A percentile compares a stretch with the other conserved stretches of the same genome.
phyloP scores from a whole-genome alignment of 2,329 filamentous ascomycete species.

The Thielaviopsis populi region DNA sequence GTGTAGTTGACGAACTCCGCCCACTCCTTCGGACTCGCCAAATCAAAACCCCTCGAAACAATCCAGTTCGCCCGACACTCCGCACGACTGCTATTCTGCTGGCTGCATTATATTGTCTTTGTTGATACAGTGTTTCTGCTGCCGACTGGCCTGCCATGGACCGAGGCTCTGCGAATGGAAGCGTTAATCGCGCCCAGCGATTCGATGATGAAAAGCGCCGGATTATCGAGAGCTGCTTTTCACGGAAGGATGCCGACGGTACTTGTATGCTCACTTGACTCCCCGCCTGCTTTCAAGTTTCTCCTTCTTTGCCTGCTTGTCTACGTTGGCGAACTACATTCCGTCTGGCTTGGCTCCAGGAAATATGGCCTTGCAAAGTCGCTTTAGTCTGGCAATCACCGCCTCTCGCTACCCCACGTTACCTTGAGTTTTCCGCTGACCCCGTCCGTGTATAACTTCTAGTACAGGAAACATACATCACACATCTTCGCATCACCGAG shows the following conservation, averaged over 20 bases:
- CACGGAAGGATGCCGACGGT: slow-evolving; percentile 74
- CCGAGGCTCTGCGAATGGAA: not conserved
- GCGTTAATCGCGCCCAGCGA: slow-evolving; percentile 46
- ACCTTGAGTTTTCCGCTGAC: slow-evolving; percentile 16
- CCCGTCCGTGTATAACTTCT: slow-evolving; percentile 14
- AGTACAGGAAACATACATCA: slow-evolving; percentile 93
- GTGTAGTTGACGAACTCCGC: not conserved
- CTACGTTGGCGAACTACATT: not conserved
- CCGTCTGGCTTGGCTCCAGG: not conserved
- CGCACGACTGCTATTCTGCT: not conserved
- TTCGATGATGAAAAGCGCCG: slow-evolving; percentile 95
- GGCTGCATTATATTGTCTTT: not conserved
- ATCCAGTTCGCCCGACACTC: not conserved
- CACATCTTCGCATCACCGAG: slow-evolving; percentile 83
- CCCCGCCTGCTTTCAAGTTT: not conserved
- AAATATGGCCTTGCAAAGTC: not conserved
- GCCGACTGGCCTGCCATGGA: not conserved
- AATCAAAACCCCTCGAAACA: not conserved
- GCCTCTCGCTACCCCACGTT: slow-evolving; percentile 8
- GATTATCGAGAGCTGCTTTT: slow-evolving; percentile 90
- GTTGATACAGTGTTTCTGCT: not conserved
- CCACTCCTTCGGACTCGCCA: not conserved
- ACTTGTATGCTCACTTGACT: slow-evolving; percentile 44
- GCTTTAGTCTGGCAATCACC: not conserved
- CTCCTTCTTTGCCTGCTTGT: not conserved